phyloP scores from a whole-genome alignment of 306 rosid species.

The Hippophae gyantsensis region DNA sequence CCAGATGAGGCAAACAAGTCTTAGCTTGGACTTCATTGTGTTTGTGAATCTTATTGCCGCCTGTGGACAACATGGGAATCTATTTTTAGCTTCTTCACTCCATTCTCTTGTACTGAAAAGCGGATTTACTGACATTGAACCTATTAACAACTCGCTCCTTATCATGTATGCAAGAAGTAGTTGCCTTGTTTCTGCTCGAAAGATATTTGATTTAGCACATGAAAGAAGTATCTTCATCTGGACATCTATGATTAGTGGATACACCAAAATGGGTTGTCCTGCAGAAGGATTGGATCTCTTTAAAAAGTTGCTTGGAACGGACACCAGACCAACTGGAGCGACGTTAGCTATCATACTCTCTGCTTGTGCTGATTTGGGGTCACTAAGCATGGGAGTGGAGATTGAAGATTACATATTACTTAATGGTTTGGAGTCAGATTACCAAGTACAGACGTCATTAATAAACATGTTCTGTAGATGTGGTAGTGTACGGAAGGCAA shows the following conservation, averaged over 20 bases:
- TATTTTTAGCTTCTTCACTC: neutral
- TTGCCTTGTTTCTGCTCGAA: constrained; percentile 12
- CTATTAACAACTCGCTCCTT: constrained; percentile 9
- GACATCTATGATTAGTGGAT: constrained; percentile 19
- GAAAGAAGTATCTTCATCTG: constrained; percentile 10
- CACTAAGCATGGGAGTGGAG: constrained; percentile 4
- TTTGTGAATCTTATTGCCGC: neutral
- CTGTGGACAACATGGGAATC: neutral
- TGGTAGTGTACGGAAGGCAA: constrained; percentile 3
- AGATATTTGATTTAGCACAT: constrained; percentile 5
- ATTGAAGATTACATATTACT: constrained; percentile 5
- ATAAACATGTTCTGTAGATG: constrained; percentile 11
- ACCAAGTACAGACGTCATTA: constrained; percentile 3
- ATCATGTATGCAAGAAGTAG: constrained; percentile 18
- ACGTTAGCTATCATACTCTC: constrained; percentile 8
- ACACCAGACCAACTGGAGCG: constrained; percentile 12
- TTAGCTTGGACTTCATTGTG: constrained; percentile 7
- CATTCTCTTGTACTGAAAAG: neutral
- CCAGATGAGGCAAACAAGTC: constrained; percentile 8
- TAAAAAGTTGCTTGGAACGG: neutral
- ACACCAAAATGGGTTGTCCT: constrained; percentile 10
- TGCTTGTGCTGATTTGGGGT: constrained; percentile 17
- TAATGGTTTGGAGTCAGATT: neutral
- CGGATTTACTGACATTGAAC: neutral
- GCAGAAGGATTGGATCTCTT: constrained; percentile 7